Conservation (phyloP, 768 basidiomycete genomes). For the Polyporus arcularius region DNA sequence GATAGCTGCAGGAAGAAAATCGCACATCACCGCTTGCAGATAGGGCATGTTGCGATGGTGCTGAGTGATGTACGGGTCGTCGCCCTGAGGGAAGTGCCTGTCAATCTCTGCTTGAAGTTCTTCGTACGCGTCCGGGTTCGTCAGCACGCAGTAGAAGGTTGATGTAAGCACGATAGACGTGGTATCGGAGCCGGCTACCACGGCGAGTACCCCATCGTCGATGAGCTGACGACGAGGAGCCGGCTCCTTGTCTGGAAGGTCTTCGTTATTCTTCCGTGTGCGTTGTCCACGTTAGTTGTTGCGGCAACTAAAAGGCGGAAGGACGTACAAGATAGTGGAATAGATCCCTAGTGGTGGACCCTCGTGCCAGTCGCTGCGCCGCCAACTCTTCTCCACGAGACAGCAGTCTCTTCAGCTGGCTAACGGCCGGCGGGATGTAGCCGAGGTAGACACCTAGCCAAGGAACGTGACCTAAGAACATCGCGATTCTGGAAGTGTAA, state of each 20-base stretch:
- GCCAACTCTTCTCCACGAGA: not conserved
- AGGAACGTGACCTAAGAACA: slow-evolving; percentile 10
- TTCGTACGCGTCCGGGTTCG: slow-evolving; percentile 16
- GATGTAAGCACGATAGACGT: slow-evolving; percentile 25
- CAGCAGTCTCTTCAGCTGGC: not conserved
- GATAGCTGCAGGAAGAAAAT: too few species aligned
- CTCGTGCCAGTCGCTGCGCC: slow-evolving; percentile 22
- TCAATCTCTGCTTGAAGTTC: slow-evolving; percentile 29
- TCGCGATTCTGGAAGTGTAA: not conserved
- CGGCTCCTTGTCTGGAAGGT: slow-evolving; percentile 4
- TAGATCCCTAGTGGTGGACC: slow-evolving; percentile 41
- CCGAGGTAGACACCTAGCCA: slow-evolving; percentile 6
- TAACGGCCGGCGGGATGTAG: not conserved
- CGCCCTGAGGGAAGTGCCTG: slow-evolving; percentile 21
- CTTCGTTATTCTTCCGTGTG: slow-evolving; percentile 15
- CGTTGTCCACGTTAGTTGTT: too few species aligned
- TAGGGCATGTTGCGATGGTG: slow-evolving; percentile 13
- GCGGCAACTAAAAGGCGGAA: not conserved
- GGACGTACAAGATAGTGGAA: slow-evolving; percentile 44
- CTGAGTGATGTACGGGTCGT: slow-evolving; percentile 11
- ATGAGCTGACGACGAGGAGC: slow-evolving; percentile 4
- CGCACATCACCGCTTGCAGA: slow-evolving; percentile 16
- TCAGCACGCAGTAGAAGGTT: slow-evolving; percentile 26
- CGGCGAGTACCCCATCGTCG: slow-evolving; percentile 23
- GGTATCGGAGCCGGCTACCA: slow-evolving; percentile 34